Base-by-base conservation (phyloP, 352 stramenopile genomes). In the Phytopythium chamaehyphon region DNA sequence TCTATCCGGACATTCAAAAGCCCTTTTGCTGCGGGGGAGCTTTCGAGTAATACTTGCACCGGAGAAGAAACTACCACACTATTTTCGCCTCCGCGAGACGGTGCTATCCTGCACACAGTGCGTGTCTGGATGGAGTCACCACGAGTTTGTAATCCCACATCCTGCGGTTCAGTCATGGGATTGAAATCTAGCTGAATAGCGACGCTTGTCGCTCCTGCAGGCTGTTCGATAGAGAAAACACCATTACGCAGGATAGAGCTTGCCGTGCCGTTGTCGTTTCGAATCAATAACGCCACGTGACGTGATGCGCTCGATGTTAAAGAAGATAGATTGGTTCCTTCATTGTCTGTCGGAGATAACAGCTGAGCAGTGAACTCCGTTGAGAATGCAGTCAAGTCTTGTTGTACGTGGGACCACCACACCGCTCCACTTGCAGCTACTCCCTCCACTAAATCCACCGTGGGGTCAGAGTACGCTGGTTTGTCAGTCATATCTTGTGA, bases 351-450 rank as follows among this genome's bases (percentile, higher is more conserved):
- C 22, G 57, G 40, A 60, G 47, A 14, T 67, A 47, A 28, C 69
- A 66, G 28, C 48, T 76, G 59, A 38, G 82, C 24, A 5, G 54
- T 49, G 56, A 82, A 69, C 40, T 77, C 69, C n/a, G 60, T 72
- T 10, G 59, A 70, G 54, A 83, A 77, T 2, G 65, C 61, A 8
- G 39, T 47, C 0, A 56, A 53, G 42, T 78, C 63, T 38, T 66
- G 54, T 43, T 85, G 73, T 11, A 64, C 59, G 46, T 85, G 71
- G 1, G 61, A 61, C 71, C 73, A 85, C 73, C 73, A 85, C 6
- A 73, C 33, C 14, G 66, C 66, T 11, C 73, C 67, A 47, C 65
- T 36, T n/a, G 18, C 24, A 23, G 19, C 21, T 1, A 9, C 28
- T n/a, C n/a, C 28, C 5, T 33, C 28, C 28, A 9, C 9, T 9